Conservation (phyloP, 495 filamentous ascomycete species). For the Daldinia bambusicola region DNA sequence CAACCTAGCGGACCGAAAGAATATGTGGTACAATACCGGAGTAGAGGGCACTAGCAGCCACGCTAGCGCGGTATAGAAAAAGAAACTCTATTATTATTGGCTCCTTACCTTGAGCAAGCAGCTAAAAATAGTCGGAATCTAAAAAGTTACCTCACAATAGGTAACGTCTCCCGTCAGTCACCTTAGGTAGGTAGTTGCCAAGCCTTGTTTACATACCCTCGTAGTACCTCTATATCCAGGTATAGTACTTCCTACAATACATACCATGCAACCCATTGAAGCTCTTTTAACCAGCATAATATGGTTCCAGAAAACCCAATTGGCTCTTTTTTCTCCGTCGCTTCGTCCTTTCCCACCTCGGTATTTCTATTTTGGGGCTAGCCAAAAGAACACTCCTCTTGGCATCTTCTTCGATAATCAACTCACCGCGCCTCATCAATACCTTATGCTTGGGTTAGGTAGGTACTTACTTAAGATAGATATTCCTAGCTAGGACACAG, state of each 20-base stretch:
- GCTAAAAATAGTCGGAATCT: slow-evolving; percentile 1
- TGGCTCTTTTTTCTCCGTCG: no score
- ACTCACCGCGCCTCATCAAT: not conserved
- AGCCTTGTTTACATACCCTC: no score
- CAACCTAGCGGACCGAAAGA: slow-evolving; percentile 18
- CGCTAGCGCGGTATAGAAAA: slow-evolving; percentile 1
- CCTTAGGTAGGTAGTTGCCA: no score
- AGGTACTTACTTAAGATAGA: not conserved
- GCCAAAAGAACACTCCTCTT: no score
- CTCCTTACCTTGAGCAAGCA: not conserved
- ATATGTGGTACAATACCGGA: slow-evolving; percentile 8
- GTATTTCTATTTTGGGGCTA: not conserved
- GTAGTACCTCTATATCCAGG: no score
- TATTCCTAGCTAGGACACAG: not conserved
- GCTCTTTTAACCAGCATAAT: no score
- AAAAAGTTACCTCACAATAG: no score
- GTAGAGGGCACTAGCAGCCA: no score
- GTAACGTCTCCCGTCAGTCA: no score
- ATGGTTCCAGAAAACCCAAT: not conserved
- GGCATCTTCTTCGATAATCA: not conserved
- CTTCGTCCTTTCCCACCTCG: not conserved
- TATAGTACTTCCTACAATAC: no score
- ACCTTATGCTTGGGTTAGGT: not conserved
- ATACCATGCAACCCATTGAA: no score
- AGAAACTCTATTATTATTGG: not conserved